phyloP scores from a whole-genome alignment of 257 asterid species.

The Verbena officinalis region DNA sequence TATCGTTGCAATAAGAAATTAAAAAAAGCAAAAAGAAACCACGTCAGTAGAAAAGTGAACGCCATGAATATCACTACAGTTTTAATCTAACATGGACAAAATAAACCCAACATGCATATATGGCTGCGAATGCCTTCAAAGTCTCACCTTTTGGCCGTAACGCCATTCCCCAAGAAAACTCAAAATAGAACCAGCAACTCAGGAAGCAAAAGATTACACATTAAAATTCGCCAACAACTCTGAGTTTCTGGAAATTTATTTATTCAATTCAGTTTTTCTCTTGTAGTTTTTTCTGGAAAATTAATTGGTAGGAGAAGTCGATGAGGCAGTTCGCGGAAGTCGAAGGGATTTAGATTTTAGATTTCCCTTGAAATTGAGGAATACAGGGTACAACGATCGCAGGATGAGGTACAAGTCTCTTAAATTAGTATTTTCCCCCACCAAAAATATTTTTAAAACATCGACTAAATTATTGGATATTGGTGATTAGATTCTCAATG shows the following conservation, averaged over 20 bases:
- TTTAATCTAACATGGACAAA: not conserved
- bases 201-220: conserved; percentile 8
- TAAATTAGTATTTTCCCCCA: not conserved
- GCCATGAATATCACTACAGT: not conserved
- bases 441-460: no score
- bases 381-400: not conserved
- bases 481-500: no score
- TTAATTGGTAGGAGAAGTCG: not conserved
- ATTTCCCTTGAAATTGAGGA: not conserved
- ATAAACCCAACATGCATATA: conserved; percentile 11
- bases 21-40: conserved; percentile 3
- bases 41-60: conserved; percentile 1
- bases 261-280: not conserved
- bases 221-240: not conserved
- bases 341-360: not conserved
- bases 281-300: not conserved
- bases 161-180: conserved; percentile 40
- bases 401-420: conserved; percentile 8
- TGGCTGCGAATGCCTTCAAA: conserved; percentile 3
- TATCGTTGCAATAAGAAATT: not conserved
- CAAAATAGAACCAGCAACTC: conserved; percentile 16
- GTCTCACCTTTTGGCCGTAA: conserved; percentile 50
- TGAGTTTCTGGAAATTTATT: not conserved
- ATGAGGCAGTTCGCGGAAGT: not conserved
- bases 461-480: no score